Base-by-base conservation (phyloP, 2,329 filamentous ascomycete species). In the Fusarium agapanthi region DNA sequence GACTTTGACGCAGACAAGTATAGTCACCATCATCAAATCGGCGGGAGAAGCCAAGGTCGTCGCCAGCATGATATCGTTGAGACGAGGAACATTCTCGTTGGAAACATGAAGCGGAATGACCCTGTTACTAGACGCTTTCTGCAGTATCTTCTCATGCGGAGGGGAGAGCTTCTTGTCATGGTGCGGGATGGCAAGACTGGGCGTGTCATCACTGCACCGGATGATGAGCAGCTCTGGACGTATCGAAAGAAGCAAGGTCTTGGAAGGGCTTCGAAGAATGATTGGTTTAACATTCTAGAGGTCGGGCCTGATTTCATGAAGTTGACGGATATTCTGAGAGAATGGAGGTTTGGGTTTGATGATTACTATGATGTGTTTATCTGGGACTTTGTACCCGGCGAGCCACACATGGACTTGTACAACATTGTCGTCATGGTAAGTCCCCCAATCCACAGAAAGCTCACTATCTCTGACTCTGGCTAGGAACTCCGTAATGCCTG, bases 311-410 rank as follows among this genome's bases (percentile, higher is more conserved):
- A 65, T 1, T 79, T 76, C 32, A 78, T 79, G 45, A 64, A 69
- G 37, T 50, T 77, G 72, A 75, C 68, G 0, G 73, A 79, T 28
- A 22, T 22, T 20, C n/a, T 76, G 11, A 65, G 77, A 28, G 61
- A 79, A 56, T 79, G 75, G 78, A 72, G 73, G 1, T 77, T 79
- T 43, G 67, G 72, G 5, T 79, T 79, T 34, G 43, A 76, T 5
- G 77, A 79, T 47, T 79, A 77, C 32, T 78, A 79, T 26, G 77
- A 79, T 43, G 64, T 79, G 26, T 78, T 67, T 28, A 74, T 79
- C 35, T 79, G 77, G 76, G 74, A 77, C 30, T 77, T 79, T 61
- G 71, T 67, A 1, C 77, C 78, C 18, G 61, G 69, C 6, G 56
- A 77, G 7, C 26, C 66, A 4, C 41, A 53, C 1, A 60, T 71